phyloP scores from a whole-genome alignment of 208 protist species.

The Giardia duodenalis region DNA sequence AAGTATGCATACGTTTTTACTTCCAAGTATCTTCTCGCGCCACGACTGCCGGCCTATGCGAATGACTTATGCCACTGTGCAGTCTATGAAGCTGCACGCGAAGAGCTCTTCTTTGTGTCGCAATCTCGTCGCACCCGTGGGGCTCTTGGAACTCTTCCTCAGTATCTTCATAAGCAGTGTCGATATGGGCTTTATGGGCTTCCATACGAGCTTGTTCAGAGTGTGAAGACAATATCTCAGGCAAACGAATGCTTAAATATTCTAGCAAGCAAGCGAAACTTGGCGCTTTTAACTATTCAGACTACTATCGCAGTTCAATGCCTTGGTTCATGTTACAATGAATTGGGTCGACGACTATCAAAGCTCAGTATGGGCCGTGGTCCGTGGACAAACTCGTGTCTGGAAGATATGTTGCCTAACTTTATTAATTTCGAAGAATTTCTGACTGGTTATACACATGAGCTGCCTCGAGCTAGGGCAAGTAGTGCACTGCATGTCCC shows the following conservation, averaged over 20 bases:
- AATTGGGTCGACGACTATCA: not conserved
- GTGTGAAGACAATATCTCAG: not conserved
- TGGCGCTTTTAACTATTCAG: not conserved
- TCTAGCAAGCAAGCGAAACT: not conserved
- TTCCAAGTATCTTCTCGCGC: not conserved
- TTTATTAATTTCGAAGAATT: not conserved
- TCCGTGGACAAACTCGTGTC: not conserved
- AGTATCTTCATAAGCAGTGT: conserved; percentile 2
- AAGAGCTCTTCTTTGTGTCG: not conserved
- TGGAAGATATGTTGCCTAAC: not conserved
- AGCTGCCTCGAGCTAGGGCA: too few species aligned
- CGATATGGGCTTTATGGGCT: not conserved
- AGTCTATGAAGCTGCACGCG: not conserved
- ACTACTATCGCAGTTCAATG: not conserved
- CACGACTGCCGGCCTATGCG: not conserved
- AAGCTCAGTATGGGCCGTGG: not conserved
- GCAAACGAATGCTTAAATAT: not conserved
- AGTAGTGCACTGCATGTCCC: too few species aligned
- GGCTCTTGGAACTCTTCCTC: not conserved
- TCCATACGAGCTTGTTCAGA: not conserved
- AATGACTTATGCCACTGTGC: not conserved
- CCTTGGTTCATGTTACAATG: not conserved
- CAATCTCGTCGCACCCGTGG: not conserved
- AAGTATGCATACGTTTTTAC: not conserved
- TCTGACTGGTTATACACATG: not conserved